These are phyloP conservation scores for Microcos paniculata DNA, from an alignment of 345 rosid genomes.

Conservation along the genomic window DNA sequence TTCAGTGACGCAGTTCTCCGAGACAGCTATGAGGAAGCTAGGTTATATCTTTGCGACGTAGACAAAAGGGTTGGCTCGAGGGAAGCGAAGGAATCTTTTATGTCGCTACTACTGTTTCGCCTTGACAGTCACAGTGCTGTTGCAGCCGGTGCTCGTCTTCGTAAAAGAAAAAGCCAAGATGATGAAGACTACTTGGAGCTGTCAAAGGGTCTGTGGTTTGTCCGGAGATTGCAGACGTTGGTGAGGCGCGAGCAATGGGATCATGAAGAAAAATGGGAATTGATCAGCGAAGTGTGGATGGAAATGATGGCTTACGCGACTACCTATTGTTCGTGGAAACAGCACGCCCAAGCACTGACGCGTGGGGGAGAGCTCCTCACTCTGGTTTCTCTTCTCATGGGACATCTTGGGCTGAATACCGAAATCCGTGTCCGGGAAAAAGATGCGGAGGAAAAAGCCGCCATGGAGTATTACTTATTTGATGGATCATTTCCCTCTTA, in stretches of 20 bases:
- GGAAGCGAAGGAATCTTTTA: too few relatives aligned
- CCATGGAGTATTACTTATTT: too few relatives aligned
- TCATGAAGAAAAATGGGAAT: conserved; percentile 6
- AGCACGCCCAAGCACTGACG: not conserved
- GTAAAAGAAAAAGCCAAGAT: too few relatives aligned
- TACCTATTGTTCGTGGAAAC: conserved; percentile 1
- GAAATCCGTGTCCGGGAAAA: not conserved
- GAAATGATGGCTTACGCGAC: conserved; percentile 6
- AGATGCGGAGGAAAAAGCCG: not conserved
- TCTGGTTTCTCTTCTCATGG: conserved; percentile 15
- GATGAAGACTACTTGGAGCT: too few relatives aligned
- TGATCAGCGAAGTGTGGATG: conserved; percentile 17
- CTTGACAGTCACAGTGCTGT: too few relatives aligned
- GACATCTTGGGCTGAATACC: not conserved
- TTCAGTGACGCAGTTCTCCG: too few relatives aligned
- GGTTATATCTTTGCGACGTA: too few relatives aligned
- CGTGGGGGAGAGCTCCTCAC: conserved; percentile 18
- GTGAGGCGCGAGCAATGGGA: not conserved
- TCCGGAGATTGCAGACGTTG: not conserved
- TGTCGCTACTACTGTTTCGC: too few relatives aligned
- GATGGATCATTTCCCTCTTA: too few relatives aligned
- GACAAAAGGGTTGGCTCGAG: too few relatives aligned
- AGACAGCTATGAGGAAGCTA: too few relatives aligned
- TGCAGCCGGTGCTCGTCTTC: too few relatives aligned
- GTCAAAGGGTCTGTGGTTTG: not conserved